Evolutionary conservation across 2,329 filamentous ascomycete genomes (phyloP).

Genomic region (Xylaria hypoxylon): DNA sequence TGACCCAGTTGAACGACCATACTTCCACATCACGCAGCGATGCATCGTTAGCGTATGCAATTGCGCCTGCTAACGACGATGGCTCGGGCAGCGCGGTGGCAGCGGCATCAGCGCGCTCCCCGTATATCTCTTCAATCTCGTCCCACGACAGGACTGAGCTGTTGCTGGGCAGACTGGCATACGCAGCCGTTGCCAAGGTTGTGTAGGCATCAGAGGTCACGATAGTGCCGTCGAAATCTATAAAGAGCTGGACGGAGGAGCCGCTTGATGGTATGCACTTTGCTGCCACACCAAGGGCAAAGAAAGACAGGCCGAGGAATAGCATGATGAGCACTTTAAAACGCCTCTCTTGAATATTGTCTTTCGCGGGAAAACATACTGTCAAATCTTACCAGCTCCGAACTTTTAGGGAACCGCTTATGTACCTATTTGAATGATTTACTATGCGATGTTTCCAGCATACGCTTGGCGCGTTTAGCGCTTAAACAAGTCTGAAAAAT

Average conservation of each 20-base stretch:
- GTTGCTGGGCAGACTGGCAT: slow-evolving; percentile 29
- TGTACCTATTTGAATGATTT: not conserved
- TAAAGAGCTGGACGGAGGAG: slow-evolving; percentile 27
- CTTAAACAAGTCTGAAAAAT: not conserved
- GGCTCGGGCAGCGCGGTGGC: slow-evolving; percentile 18
- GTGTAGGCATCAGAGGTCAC: slow-evolving; percentile 31
- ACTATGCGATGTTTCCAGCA: not conserved
- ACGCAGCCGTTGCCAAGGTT: slow-evolving; percentile 28
- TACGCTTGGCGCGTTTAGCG: not conserved
- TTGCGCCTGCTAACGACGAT: slow-evolving; percentile 22
- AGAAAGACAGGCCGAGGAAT: not conserved
- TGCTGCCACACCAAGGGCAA: slow-evolving; percentile 15
- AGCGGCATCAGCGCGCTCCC: slow-evolving; percentile 20
- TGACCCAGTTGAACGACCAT: slow-evolving; percentile 31
- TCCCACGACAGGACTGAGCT: slow-evolving; percentile 32
- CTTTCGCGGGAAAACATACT: not conserved
- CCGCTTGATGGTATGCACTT: not conserved
- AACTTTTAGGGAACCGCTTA: not conserved
- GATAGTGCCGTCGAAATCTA: slow-evolving; percentile 35
- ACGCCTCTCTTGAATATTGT: not conserved
- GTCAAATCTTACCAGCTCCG: not conserved
- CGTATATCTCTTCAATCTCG: slow-evolving; percentile 31
- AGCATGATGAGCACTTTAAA: slow-evolving; percentile 5
- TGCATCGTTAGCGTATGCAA: slow-evolving; percentile 25
- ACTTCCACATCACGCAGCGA: slow-evolving; percentile 29